These are phyloP conservation scores for Funneliformis mosseae DNA, from an alignment of 192 early-diverging fungal species.

Conservation along the genomic window DNA sequence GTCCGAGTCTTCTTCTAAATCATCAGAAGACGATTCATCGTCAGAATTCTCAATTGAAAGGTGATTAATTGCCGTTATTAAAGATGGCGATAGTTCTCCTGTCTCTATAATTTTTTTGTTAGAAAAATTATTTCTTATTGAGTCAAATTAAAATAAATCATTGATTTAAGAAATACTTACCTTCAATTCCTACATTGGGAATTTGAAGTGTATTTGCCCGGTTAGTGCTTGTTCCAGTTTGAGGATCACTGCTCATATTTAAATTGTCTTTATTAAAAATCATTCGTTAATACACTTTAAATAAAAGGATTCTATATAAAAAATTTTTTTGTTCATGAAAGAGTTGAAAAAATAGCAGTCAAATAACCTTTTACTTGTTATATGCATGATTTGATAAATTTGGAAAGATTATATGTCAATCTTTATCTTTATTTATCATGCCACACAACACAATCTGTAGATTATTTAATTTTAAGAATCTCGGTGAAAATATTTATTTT, in stretches of 20 bases:
- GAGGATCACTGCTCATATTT: background rate
- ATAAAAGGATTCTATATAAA: too few species aligned
- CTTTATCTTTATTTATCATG: too few species aligned
- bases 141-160: background rate
- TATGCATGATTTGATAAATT: too few species aligned
- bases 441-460: too few species aligned
- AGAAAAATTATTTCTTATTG: background rate
- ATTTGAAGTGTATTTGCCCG: background rate
- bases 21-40: background rate
- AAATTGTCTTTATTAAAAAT: background rate
- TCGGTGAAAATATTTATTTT: too few species aligned
- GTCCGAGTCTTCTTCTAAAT: background rate
- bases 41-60: conserved; percentile 29
- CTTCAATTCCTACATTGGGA: background rate
- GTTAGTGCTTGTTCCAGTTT: background rate
- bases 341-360: too few species aligned
- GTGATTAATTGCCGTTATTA: conserved; percentile 29
- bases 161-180: background rate
- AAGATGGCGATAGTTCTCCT: background rate
- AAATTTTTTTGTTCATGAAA: too few species aligned
- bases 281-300: too few species aligned
- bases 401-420: too few species aligned
- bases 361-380: too few species aligned
- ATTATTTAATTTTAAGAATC: too few species aligned
- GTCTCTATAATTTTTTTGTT: background rate